A percentile compares a stretch with the other conserved stretches of the same genome.
These are phyloP conservation scores for Tylopilus sp. DNA, from an alignment of 768 basidiomycete genomes.

Conservation along the genomic window DNA sequence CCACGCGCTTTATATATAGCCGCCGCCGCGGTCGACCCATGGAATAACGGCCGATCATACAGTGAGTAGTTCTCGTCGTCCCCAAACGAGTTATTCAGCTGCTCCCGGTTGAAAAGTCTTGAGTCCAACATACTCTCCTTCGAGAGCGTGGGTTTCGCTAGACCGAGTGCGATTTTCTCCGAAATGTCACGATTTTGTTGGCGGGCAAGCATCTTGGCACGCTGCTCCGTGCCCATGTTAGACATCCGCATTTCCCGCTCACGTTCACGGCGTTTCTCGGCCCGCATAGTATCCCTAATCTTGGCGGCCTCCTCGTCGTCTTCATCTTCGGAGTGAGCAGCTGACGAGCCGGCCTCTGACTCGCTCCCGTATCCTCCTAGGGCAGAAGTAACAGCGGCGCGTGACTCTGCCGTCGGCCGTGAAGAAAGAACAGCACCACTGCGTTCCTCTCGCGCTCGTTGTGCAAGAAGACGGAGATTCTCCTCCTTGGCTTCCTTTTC, in stretches of 20 bases:
- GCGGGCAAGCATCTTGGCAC: slow-evolving; percentile 92
- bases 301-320: slow-evolving; percentile 81
- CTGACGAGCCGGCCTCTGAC: slow-evolving; percentile 46
- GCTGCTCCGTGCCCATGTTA: slow-evolving; percentile 97
- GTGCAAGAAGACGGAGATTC: slow-evolving; percentile 88
- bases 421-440: slow-evolving; percentile 64
- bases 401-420: slow-evolving; percentile 63
- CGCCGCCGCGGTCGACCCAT: slow-evolving; percentile 93
- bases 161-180: slow-evolving; percentile 95
- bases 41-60: slow-evolving; percentile 94
- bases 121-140: slow-evolving; percentile 99
- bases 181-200: slow-evolving; percentile 99
- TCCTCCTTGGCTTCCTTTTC: slow-evolving; percentile 96
- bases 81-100: slow-evolving; percentile 74
- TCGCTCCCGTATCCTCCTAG: slow-evolving; percentile 88
- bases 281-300: slow-evolving; percentile 86
- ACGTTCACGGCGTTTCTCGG: slow-evolving; percentile 89
- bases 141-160: slow-evolving; percentile 93
- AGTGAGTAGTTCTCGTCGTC: slow-evolving; percentile 93
- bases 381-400: slow-evolving; percentile 69
- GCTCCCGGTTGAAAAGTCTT: slow-evolving; percentile 95
- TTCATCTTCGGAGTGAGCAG: slow-evolving; percentile 52
- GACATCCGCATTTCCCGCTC: slow-evolving; percentile 98
- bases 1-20: slow-evolving; percentile 99
- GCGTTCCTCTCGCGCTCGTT: slow-evolving; percentile 94